A percentile compares a stretch with the other conserved stretches of the same genome.
Evolutionary conservation across 805 yeast species (phyloP).

Genomic region (Torulaspora quercuum): DNA sequence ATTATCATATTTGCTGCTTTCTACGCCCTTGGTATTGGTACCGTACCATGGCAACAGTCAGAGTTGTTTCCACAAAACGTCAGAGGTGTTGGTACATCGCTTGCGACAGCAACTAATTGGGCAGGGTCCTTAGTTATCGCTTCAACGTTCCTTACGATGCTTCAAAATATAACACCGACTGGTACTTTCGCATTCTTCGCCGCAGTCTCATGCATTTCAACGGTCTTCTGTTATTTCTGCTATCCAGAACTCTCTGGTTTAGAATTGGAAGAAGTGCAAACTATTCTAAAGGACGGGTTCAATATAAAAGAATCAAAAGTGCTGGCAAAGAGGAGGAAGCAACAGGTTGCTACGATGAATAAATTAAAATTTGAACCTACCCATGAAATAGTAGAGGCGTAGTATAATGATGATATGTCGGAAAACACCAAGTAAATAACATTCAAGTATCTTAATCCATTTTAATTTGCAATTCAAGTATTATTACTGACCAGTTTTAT

Average conservation of each 20-base stretch:
- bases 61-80: slow-evolving; percentile 93
- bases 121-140: slow-evolving; percentile 89
- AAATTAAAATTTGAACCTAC: slow-evolving; percentile 14
- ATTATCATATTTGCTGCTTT: slow-evolving; percentile 86
- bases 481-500: background rate
- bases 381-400: slow-evolving; percentile 14
- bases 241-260: slow-evolving; percentile 91
- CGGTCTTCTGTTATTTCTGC: slow-evolving; percentile 72
- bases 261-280: slow-evolving; percentile 87
- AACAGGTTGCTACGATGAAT: slow-evolving; percentile 23
- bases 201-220: slow-evolving; percentile 68
- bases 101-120: slow-evolving; percentile 93
- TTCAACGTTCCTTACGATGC: slow-evolving; percentile 89
- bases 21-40: slow-evolving; percentile 93
- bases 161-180: slow-evolving; percentile 86
- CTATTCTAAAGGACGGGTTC: slow-evolving; percentile 77
- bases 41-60: slow-evolving; percentile 97
- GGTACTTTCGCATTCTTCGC: slow-evolving; percentile 94
- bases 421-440: slow-evolving; percentile 1
- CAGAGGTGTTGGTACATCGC: slow-evolving; percentile 87
- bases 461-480: background rate
- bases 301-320: slow-evolving; percentile 64
- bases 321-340: slow-evolving; percentile 48
- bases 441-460: background rate
- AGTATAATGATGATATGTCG: slow-evolving; percentile 1